Percentiles rank a stretch among this genome's conserved stretches.
Conservation (phyloP, 441 rosid genomes). For the Gossypium trilobum region DNA sequence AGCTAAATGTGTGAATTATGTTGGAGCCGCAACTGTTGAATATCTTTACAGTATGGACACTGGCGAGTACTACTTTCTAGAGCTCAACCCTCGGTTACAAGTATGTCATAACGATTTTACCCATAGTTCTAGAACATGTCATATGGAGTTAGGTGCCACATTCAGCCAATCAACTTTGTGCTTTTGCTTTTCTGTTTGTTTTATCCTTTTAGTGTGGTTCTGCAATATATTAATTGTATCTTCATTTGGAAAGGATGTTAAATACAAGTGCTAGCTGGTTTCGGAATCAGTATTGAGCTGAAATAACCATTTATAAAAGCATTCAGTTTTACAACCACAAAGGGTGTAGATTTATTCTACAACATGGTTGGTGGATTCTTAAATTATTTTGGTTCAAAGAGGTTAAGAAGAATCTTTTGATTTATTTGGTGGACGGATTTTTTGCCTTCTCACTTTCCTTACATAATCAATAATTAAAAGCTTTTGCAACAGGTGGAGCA, state of each 20-base stretch:
- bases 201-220: neutral
- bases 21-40: conserved; percentile 99
- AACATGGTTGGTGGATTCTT: conserved; percentile 14
- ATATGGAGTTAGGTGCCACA: neutral
- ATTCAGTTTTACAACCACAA: neutral
- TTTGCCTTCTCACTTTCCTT: neutral
- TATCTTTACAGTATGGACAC: conserved; percentile 96
- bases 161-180: neutral
- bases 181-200: neutral
- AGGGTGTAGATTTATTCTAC: neutral
- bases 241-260: neutral
- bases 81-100: conserved; percentile 99
- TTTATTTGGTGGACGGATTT: neutral
- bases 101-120: conserved; percentile 29
- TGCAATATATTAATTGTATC: conserved; percentile 6
- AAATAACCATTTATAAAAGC: conserved; percentile 1
- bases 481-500: conserved; percentile 76
- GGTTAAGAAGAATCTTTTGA: neutral
- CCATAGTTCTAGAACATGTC: conserved; percentile 17
- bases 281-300: neutral
- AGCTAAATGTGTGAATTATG: conserved; percentile 85
- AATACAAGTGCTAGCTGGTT: conserved; percentile 9
- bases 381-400: conserved; percentile 7
- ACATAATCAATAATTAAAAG: conserved; percentile 5
- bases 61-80: conserved; percentile 94